Base-by-base conservation (phyloP, 768 basidiomycete genomes). In the Naganishia antarctica region DNA sequence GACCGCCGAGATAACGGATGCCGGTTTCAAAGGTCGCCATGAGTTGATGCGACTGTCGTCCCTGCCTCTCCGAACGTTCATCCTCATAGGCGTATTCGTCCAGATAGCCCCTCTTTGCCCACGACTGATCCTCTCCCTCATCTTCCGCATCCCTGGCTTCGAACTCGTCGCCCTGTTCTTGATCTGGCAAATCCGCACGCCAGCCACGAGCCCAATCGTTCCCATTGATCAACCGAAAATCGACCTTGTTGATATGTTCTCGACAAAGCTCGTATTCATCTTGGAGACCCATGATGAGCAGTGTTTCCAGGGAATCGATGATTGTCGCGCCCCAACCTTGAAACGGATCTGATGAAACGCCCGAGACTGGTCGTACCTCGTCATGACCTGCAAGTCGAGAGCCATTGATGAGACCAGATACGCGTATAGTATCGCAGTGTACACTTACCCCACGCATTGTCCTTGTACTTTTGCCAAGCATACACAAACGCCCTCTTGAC, bases 1-100 rank as follows among this genome's bases (percentile, higher is more conserved):
- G 50, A 13, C 79, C 79, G 18, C 80, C 80, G 44, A 81, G 74
- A 58, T 80, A 81, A 41, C 80, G 73, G 57, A 81, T 81, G 4
- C 73, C 76, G 7, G 79, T 80, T 67, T 81, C 80, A 64, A 81
- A 81, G 4, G 61, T 67, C 26, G 51, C 66, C 43, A 67, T 50
- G 37, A 37, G 51, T 11, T 53, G 61, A 13, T 25, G 26, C 15
- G 40, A 25, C 21, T 63, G 41, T 41, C 66, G 16, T 6, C 66
- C 61, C n/a, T 16, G 41, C 21, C 46, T 23, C 25, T 63, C 49
- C 13, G 47, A 40, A 16, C 43, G 45, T 23, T 48, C 44, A 16
- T 57, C 53, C 53, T 26, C n/a, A 13, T 57, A 57, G 3, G 31
- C 53, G 40, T 57, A 57, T n/a, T 57, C 53, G 9, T 57, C 53